These are phyloP conservation scores for Porphyrellus cyaneotinctus DNA, from an alignment of 768 basidiomycete species.

Conservation along the genomic window DNA sequence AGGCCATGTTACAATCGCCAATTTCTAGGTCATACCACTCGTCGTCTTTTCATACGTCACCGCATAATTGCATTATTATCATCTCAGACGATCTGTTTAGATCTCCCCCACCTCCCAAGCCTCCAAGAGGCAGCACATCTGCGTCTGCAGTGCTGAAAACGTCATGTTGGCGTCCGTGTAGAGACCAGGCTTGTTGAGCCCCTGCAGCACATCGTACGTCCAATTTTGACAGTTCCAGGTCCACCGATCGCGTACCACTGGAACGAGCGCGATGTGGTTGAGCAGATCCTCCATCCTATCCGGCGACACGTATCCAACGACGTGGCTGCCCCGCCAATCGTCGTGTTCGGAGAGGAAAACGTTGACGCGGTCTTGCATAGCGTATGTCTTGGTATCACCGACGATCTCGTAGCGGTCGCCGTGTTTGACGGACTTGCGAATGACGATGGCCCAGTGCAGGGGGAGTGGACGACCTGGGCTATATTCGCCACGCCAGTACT, in stretches of 20 bases:
- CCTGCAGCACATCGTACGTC: constrained; percentile 22
- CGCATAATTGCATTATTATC: neutral
- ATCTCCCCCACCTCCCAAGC: constrained; percentile 28
- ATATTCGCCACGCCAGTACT: constrained; percentile 27
- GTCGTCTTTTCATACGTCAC: too few species aligned
- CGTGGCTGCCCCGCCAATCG: constrained; percentile 23
- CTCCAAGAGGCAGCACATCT: constrained; percentile 27
- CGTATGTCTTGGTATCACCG: constrained; percentile 20
- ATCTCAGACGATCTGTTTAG: neutral
- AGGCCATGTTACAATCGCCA: too few species aligned
- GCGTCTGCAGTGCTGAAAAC: constrained; percentile 16
- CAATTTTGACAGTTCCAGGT: constrained; percentile 29
- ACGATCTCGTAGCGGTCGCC: constrained; percentile 27
- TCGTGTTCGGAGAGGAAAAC: neutral
- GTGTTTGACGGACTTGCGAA: constrained; percentile 15
- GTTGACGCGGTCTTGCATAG: constrained; percentile 10
- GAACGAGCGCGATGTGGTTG: constrained; percentile 13
- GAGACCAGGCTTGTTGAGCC: constrained; percentile 9
- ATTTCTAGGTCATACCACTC: too few species aligned
- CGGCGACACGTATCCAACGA: constrained; percentile 19
- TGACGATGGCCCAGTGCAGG: constrained; percentile 26
- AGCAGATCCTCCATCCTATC: constrained; percentile 7
- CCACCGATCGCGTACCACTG: constrained; percentile 12
- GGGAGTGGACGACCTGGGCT: constrained; percentile 5
- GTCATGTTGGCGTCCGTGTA: constrained; percentile 18